Percentiles rank a stretch among this genome's conserved stretches.
Conservation (phyloP, 1,284 basidiomycete genomes). For the Rugiboletus extremiorientalis region DNA sequence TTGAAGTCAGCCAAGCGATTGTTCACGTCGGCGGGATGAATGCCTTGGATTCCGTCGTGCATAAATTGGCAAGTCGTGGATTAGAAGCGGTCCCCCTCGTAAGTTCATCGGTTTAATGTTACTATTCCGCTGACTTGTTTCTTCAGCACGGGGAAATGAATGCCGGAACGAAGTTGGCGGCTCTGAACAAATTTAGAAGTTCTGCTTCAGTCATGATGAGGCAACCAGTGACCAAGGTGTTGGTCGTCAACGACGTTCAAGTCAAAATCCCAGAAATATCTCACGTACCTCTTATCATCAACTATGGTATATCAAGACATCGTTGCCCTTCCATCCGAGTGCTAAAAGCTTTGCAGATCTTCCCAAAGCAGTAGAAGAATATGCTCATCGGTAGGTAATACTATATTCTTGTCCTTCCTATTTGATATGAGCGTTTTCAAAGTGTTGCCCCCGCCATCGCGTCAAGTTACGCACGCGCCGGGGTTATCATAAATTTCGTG, state of each 20-base stretch:
- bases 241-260: conserved; percentile 90
- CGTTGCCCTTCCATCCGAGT: not conserved
- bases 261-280: conserved; percentile 88
- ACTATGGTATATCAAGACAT: conserved; percentile 63
- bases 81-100: conserved; percentile 68
- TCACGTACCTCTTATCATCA: conserved; percentile 89
- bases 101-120: conserved; percentile 1
- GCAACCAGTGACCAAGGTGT: conserved; percentile 64
- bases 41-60: conserved; percentile 82
- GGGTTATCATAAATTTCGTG: conserved; percentile 92
- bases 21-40: conserved; percentile 89
- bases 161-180: conserved; percentile 73
- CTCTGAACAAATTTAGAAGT: conserved; percentile 78
- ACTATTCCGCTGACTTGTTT: conserved; percentile 6
- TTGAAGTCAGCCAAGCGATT: conserved; percentile 81
- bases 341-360: conserved; percentile 57
- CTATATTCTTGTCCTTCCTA: not conserved
- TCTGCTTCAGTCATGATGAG: conserved; percentile 56
- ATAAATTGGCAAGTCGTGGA: conserved; percentile 84
- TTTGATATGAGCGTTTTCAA: conserved; percentile 6
- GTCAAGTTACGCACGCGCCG: conserved; percentile 76
- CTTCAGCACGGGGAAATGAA: conserved; percentile 85
- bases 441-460: conserved; percentile 83
- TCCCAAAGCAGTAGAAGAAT: conserved; percentile 94
- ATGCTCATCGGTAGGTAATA: conserved; percentile 77